Percentiles rank a stretch among this genome's conserved stretches.
Evolutionary conservation across 306 rosid species (phyloP).

Genomic region (Ceratonia siliqua): DNA sequence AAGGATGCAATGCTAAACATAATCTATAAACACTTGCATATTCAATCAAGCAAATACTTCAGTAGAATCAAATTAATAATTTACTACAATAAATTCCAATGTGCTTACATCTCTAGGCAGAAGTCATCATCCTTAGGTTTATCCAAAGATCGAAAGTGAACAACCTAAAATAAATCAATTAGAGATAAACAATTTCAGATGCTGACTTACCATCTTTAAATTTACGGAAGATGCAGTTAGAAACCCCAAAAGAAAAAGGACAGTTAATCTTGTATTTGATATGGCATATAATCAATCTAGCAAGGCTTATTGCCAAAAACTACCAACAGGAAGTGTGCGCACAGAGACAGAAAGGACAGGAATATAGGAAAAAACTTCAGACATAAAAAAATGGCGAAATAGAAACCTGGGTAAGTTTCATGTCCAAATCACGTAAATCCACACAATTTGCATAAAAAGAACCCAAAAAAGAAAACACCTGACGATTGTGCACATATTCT

Average conservation of each 20-base stretch:
- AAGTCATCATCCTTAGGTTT: conserved; percentile 88
- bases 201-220: conserved; percentile 10
- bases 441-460: conserved; percentile 20
- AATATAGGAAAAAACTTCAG: not conserved
- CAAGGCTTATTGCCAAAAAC: not conserved
- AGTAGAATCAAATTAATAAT: not conserved
- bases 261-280: not conserved
- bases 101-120: conserved; percentile 71
- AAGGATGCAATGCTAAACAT: conserved; percentile 25
- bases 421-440: not conserved
- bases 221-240: not conserved
- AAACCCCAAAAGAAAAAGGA: not conserved
- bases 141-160: conserved; percentile 77
- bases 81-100: conserved; percentile 6
- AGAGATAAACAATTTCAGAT: conserved; percentile 16
- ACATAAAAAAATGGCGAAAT: not conserved
- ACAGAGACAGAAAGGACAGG: not conserved
- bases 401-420: not conserved
- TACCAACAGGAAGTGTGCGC: not conserved
- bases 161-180: conserved; percentile 56
- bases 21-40: not conserved
- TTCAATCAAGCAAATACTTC: not conserved
- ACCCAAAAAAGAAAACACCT: conserved; percentile 47
- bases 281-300: conserved; percentile 15
- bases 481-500: conserved; percentile 90